These are phyloP conservation scores for Cystofilobasidium ferigula DNA, from an alignment of 768 basidiomycete species.

Conservation along the genomic window DNA sequence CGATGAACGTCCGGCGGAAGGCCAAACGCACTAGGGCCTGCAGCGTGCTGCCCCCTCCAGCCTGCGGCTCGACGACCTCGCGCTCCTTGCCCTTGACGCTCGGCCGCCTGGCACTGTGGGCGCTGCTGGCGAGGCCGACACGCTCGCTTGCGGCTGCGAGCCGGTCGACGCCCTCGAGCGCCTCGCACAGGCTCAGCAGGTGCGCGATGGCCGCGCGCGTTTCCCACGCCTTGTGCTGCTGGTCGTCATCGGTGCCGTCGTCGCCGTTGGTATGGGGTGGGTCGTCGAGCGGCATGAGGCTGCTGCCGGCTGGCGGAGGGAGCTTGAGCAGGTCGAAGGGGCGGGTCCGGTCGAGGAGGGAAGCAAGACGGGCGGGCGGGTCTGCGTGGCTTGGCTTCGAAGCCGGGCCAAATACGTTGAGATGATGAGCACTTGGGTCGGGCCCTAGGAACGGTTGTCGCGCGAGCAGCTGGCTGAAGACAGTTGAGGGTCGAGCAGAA, in stretches of 20 bases:
- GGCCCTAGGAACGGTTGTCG: too few species aligned
- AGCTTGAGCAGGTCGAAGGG: too few species aligned
- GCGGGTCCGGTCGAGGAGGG: too few species aligned
- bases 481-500: too few species aligned
- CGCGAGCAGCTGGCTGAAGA: too few species aligned
- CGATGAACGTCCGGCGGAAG: neutral
- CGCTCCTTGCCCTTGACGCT: slow-evolving; percentile 5
- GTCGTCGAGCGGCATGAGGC: neutral
- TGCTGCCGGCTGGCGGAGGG: too few species aligned
- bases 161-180: neutral
- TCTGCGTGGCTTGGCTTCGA: too few species aligned
- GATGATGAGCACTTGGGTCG: too few species aligned
- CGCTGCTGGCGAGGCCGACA: neutral
- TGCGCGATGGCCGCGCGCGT: slow-evolving; percentile 1
- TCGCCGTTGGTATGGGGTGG: neutral
- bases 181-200: neutral
- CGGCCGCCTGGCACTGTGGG: neutral
- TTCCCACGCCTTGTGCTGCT: neutral
- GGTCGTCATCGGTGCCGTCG: neutral
- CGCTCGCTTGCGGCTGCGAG: neutral
- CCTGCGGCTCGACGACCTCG: neutral
- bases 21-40: neutral
- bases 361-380: too few species aligned
- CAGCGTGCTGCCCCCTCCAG: neutral
- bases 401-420: too few species aligned